Percentiles rank a stretch among this genome's conserved stretches.
Evolutionary conservation across 768 basidiomycete genomes (phyloP).

Genomic region (Lepiota brunneoincarnata): DNA sequence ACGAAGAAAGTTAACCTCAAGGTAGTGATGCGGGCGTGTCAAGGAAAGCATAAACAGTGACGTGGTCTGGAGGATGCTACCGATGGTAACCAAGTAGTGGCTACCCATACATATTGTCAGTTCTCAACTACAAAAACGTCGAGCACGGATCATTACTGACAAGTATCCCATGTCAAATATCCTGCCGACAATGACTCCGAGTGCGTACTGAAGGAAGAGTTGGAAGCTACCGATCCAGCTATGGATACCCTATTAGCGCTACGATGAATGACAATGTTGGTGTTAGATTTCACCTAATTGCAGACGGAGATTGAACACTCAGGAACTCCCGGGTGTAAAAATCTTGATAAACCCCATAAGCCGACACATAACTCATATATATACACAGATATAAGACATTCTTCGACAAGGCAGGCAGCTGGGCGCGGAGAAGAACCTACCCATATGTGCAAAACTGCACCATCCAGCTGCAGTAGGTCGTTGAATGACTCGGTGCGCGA

Average conservation of each 20-base stretch:
- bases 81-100: constrained; percentile 32
- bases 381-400: background rate
- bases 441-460: constrained; percentile 47
- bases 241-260: constrained; percentile 4
- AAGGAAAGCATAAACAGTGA: constrained; percentile 46
- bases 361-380: constrained; percentile 35
- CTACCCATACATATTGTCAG: constrained; percentile 23
- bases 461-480: constrained; percentile 30
- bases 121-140: constrained; percentile 10
- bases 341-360: constrained; percentile 49
- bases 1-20: constrained; percentile 31
- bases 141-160: constrained; percentile 21
- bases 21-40: constrained; percentile 37
- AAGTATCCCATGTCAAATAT: constrained; percentile 50
- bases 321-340: constrained; percentile 41
- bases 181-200: constrained; percentile 37
- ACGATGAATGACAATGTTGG: background rate
- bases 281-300: constrained; percentile 35
- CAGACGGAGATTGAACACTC: constrained; percentile 36
- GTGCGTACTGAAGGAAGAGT: constrained; percentile 41
- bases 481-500: background rate
- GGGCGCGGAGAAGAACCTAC: constrained; percentile 17
- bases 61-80: constrained; percentile 32
- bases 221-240: constrained; percentile 53
- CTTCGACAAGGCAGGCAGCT: constrained; percentile 5